Evolutionary conservation across 2,329 filamentous ascomycete species (phyloP).

Genomic region (Thelonectria olida): DNA sequence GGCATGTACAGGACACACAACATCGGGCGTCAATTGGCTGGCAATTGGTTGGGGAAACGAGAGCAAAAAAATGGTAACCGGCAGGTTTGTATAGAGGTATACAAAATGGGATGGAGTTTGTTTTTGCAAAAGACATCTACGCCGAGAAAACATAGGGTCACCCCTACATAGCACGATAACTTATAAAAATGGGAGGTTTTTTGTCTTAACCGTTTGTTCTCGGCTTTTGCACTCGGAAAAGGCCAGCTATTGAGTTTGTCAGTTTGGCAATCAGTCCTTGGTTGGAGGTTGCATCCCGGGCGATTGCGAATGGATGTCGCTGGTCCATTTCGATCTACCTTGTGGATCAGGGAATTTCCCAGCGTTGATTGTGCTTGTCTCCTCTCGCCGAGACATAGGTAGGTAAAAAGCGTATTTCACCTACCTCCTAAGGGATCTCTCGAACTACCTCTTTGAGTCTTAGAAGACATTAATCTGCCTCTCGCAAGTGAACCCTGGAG

Average conservation of each 20-base stretch:
- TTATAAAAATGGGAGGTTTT: background rate
- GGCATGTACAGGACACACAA: slow-evolving; percentile 26
- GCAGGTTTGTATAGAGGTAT: slow-evolving; percentile 6
- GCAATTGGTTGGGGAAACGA: slow-evolving; percentile 5
- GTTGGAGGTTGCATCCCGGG: too few species aligned
- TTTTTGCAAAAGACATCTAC: background rate
- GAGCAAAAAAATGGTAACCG: slow-evolving; percentile 22
- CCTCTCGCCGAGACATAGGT: too few species aligned
- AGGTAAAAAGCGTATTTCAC: too few species aligned
- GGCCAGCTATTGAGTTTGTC: background rate
- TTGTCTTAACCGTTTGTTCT: background rate
- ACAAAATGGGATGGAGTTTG: slow-evolving; percentile 16
- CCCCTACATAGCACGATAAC: background rate
- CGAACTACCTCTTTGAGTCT: too few species aligned
- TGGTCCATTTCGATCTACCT: too few species aligned
- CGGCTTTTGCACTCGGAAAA: background rate
- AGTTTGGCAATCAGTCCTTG: too few species aligned
- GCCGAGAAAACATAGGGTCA: background rate
- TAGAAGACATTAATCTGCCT: too few species aligned
- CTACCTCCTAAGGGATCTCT: too few species aligned
- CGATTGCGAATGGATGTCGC: too few species aligned
- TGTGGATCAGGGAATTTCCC: too few species aligned
- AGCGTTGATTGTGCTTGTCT: too few species aligned
- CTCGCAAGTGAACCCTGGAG: too few species aligned
- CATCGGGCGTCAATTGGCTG: slow-evolving; percentile 26